Conservation (phyloP, 768 basidiomycete genomes). For the Tricholoma furcatifolium region DNA sequence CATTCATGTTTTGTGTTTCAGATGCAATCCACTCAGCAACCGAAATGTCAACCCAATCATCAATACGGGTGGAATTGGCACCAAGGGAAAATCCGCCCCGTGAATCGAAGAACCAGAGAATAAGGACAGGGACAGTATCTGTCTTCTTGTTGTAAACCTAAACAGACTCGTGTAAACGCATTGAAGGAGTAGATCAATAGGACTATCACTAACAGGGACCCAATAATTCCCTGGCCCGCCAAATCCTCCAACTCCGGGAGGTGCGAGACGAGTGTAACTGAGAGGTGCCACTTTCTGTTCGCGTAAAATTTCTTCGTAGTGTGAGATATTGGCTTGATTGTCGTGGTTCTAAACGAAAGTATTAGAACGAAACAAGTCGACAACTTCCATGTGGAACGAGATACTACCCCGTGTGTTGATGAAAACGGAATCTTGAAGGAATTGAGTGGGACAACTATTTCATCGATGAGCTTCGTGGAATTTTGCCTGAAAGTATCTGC, state of each 20-base stretch:
- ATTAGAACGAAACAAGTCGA: not conserved
- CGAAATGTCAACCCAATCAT: conserved; percentile 68
- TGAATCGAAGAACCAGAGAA: conserved; percentile 82
- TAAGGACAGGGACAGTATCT: conserved; percentile 50
- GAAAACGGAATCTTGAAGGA: conserved; percentile 60
- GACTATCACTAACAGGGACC: conserved; percentile 60
- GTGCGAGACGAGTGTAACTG: conserved; percentile 64
- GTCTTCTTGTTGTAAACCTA: conserved; percentile 35
- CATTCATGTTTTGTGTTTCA: conserved; percentile 54
- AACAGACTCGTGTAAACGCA: not conserved
- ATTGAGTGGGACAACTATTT: conserved; percentile 61
- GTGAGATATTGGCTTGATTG: conserved; percentile 71
- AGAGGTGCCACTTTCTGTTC: conserved; percentile 55
- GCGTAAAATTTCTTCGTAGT: conserved; percentile 61
- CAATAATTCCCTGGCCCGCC: conserved; percentile 73
- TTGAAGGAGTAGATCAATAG: not conserved
- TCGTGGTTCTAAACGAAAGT: conserved; percentile 62
- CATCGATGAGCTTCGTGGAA: conserved; percentile 62
- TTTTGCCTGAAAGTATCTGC: conserved; percentile 68
- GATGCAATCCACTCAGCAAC: conserved; percentile 60
- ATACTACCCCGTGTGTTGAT: conserved; percentile 62
- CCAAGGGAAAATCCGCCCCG: conserved; percentile 57
- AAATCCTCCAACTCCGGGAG: conserved; percentile 59
- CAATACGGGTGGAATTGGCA: conserved; percentile 41
- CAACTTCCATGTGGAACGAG: not conserved